Conservation (phyloP, 768 basidiomycete species). For the Amanita polypyramis region DNA sequence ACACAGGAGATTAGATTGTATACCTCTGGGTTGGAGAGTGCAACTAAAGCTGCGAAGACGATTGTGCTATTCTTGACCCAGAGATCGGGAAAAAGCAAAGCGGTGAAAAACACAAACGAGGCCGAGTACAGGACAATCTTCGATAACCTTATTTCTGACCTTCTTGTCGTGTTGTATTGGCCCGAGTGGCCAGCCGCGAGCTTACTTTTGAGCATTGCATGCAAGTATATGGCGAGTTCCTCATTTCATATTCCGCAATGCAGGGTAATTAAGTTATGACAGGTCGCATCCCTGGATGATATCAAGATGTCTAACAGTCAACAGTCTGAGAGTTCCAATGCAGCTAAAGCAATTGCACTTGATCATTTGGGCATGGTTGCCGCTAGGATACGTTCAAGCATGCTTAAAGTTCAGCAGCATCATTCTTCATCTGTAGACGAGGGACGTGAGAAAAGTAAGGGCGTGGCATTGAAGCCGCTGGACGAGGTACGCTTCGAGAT, state of each 20-base stretch:
- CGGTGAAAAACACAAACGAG: conserved; percentile 86
- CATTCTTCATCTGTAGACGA: conserved; percentile 5
- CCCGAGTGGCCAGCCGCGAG: conserved; percentile 97
- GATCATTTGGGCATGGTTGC: conserved; percentile 95
- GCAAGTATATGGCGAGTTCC: conserved; percentile 69
- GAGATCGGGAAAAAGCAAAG: conserved; percentile 77
- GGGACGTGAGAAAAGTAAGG: conserved; percentile 18
- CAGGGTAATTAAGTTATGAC: neutral
- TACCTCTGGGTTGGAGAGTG: conserved; percentile 63
- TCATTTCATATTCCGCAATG: neutral
- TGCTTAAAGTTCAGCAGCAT: conserved; percentile 31
- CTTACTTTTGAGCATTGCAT: conserved; percentile 68
- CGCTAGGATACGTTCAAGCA: conserved; percentile 59
- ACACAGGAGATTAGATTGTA: conserved; percentile 63
- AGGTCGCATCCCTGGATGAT: conserved; percentile 82
- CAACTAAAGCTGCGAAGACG: conserved; percentile 75
- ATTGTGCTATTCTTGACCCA: conserved; percentile 73
- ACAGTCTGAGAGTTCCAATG: conserved; percentile 59
- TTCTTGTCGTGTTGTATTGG: conserved; percentile 82
- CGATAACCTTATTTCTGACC: conserved; percentile 82
- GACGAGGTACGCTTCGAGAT: conserved; percentile 47
- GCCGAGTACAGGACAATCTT: conserved; percentile 90
- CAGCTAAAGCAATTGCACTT: conserved; percentile 79
- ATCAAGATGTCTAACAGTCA: conserved; percentile 43
- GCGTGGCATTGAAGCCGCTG: conserved; percentile 40